Evolutionary conservation across 768 basidiomycete genomes (phyloP).

Genomic region (Agaricus blazei): DNA sequence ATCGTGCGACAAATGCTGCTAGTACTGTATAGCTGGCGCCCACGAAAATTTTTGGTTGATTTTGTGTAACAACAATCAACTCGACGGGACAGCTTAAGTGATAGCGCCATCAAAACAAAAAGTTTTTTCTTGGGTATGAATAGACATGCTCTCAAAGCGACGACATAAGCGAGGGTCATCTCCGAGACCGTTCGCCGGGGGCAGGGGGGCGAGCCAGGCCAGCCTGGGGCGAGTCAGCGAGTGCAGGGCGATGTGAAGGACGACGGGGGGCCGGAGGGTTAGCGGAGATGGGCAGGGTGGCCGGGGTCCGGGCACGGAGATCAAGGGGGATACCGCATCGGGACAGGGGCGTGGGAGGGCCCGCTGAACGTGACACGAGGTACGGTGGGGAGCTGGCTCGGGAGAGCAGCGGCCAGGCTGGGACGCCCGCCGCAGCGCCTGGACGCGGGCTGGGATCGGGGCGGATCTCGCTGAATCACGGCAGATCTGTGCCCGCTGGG

Average conservation of each 20-base stretch:
- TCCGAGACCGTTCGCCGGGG: neutral
- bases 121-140: slow-evolving; percentile 8
- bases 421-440: neutral
- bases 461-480: slow-evolving; percentile 6
- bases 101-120: slow-evolving; percentile 9
- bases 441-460: neutral
- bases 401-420: slow-evolving; percentile 12
- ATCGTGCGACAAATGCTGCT: neutral
- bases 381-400: slow-evolving; percentile 13
- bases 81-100: neutral
- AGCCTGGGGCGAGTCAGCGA: neutral
- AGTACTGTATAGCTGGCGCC: slow-evolving; percentile 6
- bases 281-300: neutral
- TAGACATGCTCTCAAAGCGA: slow-evolving; percentile 9
- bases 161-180: neutral
- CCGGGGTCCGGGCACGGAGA: neutral
- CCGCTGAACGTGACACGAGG: slow-evolving; percentile 26
- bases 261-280: neutral
- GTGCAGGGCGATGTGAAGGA: neutral
- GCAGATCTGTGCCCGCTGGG: slow-evolving; percentile 7
- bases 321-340: neutral
- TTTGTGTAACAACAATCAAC: neutral
- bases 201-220: neutral
- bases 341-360: slow-evolving; percentile 5
- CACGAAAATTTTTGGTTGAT: slow-evolving; percentile 1